Evolutionary conservation across 768 basidiomycete genomes (phyloP).

Genomic region (Collybia sp.): DNA sequence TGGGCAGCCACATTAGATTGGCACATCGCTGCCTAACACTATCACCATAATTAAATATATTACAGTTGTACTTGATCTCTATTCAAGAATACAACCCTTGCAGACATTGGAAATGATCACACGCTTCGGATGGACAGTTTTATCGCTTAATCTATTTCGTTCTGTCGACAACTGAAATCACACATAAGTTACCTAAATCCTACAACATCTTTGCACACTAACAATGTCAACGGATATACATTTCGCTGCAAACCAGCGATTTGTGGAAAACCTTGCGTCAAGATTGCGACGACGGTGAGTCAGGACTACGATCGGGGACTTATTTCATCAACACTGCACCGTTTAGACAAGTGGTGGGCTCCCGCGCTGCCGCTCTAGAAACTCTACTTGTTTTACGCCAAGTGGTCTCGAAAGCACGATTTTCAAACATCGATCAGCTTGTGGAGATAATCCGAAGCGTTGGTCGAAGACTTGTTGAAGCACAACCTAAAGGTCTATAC

Average conservation of each 20-base stretch:
- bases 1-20: constrained; percentile 95
- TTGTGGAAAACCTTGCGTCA: constrained; percentile 66
- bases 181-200: background rate
- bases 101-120: too few species aligned
- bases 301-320: background rate
- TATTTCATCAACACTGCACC: background rate
- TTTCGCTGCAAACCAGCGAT: constrained; percentile 39
- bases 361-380: constrained; percentile 83
- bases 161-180: background rate
- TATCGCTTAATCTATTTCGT: too few species aligned
- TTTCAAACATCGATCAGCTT: constrained; percentile 83
- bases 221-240: constrained; percentile 10
- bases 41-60: too few species aligned
- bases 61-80: too few species aligned
- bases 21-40: constrained; percentile 46
- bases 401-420: constrained; percentile 82
- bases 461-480: constrained; percentile 78
- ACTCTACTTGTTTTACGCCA: constrained; percentile 86
- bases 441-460: constrained; percentile 74
- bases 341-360: constrained; percentile 85
- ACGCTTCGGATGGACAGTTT: too few species aligned
- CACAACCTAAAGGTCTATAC: constrained; percentile 86
- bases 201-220: background rate
- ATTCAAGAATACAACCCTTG: too few species aligned
- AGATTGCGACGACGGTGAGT: constrained; percentile 71